Evolutionary conservation across 2,329 filamentous ascomycete genomes (phyloP).

Genomic region (Bipolaris cookei): DNA sequence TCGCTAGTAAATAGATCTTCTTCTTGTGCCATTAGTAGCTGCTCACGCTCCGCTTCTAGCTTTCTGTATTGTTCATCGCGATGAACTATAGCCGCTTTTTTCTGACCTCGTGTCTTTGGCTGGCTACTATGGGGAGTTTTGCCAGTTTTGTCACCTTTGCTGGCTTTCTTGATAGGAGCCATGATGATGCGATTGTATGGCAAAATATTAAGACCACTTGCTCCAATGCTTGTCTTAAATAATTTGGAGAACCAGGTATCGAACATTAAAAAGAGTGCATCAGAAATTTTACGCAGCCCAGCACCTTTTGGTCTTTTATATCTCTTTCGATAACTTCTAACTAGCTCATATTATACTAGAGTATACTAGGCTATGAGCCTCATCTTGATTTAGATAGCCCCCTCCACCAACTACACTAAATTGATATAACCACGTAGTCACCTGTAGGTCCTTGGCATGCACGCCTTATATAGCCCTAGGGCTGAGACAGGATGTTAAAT

Average conservation of each 20-base stretch:
- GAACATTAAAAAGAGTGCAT: slow-evolving; percentile 3
- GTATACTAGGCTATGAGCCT: too few relatives aligned
- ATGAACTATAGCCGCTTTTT: background rate
- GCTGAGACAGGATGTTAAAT: too few relatives aligned
- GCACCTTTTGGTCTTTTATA: background rate
- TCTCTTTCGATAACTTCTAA: background rate
- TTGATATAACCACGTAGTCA: too few relatives aligned
- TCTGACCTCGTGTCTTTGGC: background rate
- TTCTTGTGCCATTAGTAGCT: background rate
- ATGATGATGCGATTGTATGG: background rate
- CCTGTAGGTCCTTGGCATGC: too few relatives aligned
- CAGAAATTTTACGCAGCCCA: background rate
- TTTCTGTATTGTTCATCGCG: background rate
- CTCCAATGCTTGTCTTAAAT: slow-evolving; percentile 2
- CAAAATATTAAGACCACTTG: background rate
- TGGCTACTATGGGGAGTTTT: background rate
- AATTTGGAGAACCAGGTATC: background rate
- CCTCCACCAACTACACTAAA: too few relatives aligned
- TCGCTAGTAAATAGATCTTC: background rate
- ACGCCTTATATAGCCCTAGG: too few relatives aligned
- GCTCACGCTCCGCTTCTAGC: background rate
- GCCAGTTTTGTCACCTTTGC: background rate
- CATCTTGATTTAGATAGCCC: too few relatives aligned
- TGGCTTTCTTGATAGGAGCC: background rate
- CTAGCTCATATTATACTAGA: background rate